phyloP scores from a whole-genome alignment of 805 yeast genomes.

The Pichia scutulata region DNA sequence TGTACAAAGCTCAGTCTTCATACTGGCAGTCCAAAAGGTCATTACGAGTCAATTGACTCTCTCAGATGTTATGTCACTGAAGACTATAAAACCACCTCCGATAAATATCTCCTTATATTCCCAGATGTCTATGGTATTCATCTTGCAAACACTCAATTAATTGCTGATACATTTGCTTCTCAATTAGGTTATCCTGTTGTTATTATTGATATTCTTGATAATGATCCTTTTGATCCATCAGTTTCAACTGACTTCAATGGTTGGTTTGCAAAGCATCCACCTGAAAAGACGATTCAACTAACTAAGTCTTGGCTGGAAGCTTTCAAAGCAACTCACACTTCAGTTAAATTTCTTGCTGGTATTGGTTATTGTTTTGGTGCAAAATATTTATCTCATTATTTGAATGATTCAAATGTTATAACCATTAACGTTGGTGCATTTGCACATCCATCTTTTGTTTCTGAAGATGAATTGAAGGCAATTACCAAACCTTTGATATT shows the following conservation, averaged over 20 bases:
- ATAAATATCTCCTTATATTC: conserved; percentile 50
- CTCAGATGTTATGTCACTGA: conserved; percentile 44
- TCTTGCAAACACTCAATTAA: conserved; percentile 47
- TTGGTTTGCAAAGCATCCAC: conserved; percentile 40
- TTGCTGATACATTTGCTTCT: conserved; percentile 60
- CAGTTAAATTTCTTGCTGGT: conserved; percentile 45
- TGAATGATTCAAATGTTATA: conserved; percentile 28
- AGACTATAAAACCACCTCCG: conserved; percentile 23
- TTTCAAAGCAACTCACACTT: conserved; percentile 34
- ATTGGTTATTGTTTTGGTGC: conserved; percentile 88
- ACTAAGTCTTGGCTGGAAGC: conserved; percentile 40
- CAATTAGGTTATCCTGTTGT: conserved; percentile 53
- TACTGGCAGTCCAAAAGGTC: conserved; percentile 41
- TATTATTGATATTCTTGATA: conserved; percentile 67
- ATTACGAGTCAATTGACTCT: conserved; percentile 34
- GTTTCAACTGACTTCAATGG: conserved; percentile 15
- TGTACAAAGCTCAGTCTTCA: conserved; percentile 10
- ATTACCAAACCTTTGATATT: conserved; percentile 57
- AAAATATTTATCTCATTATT: conserved; percentile 50
- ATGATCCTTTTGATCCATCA: conserved; percentile 37
- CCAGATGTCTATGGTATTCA: conserved; percentile 66
- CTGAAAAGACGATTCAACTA: conserved; percentile 39
- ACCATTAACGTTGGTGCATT: conserved; percentile 51
- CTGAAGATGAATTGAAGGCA: conserved; percentile 54
- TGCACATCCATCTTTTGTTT: conserved; percentile 79